A percentile compares a stretch with the other conserved stretches of the same genome.
Evolutionary conservation across 768 basidiomycete genomes (phyloP).

Genomic region (Hypholoma fasciculare): DNA sequence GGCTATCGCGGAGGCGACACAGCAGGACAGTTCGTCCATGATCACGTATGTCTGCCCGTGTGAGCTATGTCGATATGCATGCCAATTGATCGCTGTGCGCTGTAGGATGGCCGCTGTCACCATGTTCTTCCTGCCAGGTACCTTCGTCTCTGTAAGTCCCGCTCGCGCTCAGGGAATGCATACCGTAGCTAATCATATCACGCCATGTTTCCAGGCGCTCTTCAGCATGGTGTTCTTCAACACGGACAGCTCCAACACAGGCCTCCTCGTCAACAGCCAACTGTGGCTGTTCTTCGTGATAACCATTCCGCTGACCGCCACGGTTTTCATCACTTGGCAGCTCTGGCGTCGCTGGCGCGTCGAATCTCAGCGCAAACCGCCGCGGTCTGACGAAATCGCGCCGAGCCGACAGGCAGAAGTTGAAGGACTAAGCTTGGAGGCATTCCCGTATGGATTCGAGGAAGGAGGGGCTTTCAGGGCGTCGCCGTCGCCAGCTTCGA

Average conservation of each 20-base stretch:
- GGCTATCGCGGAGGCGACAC: constrained; percentile 19
- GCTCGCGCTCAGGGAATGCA: background rate
- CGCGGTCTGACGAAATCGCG: too few species aligned
- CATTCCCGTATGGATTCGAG: too few species aligned
- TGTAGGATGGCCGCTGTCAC: constrained; percentile 26
- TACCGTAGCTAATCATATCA: background rate
- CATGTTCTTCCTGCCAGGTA: constrained; percentile 27
- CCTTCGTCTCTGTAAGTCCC: constrained; percentile 22
- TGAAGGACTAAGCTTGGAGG: too few species aligned
- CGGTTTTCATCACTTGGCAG: constrained; percentile 18
- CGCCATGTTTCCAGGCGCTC: constrained; percentile 11
- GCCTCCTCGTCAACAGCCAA: constrained; percentile 10
- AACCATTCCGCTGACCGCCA: constrained; percentile 21
- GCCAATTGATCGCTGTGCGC: background rate
- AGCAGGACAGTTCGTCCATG: constrained; percentile 26
- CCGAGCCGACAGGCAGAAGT: too few species aligned
- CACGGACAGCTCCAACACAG: background rate
- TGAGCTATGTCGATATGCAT: background rate
- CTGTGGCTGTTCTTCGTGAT: constrained; percentile 21
- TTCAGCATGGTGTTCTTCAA: constrained; percentile 28
- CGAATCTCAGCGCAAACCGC: too few species aligned
- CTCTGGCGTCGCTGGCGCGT: constrained; percentile 10
- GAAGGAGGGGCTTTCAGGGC: too few species aligned
- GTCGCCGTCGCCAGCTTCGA: too few species aligned
- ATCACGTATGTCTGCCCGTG: constrained; percentile 18